phyloP scores from a whole-genome alignment of 2,329 filamentous ascomycete genomes.

The Dothidotthia symphoricarpi region DNA sequence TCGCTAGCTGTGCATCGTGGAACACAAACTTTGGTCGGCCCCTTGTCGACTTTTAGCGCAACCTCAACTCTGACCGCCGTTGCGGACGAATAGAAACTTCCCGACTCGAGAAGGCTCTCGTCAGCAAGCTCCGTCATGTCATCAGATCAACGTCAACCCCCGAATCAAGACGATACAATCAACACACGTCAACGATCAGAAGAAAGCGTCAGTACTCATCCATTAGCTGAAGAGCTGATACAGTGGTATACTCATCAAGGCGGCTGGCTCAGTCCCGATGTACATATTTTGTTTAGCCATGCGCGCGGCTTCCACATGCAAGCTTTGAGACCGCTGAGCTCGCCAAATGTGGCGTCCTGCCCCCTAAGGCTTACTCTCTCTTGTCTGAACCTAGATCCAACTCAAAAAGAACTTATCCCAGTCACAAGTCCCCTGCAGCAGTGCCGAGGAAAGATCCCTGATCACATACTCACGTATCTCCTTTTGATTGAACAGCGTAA shows the following conservation, averaged over 20 bases:
- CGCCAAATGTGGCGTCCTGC: conserved; percentile 29
- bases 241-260: conserved; percentile 35
- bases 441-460: conserved; percentile 28
- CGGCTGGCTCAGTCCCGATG: conserved; percentile 32
- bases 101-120: conserved; percentile 4
- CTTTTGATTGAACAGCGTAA: conserved; percentile 38
- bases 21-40: no score
- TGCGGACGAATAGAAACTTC: conserved; percentile 7
- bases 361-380: conserved; percentile 38
- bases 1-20: conserved; percentile 3
- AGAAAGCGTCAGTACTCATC: conserved; percentile 10
- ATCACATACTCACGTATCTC: conserved; percentile 37
- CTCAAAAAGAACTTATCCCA: conserved; percentile 23
- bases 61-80: conserved; percentile 3
- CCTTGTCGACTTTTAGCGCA: no score
- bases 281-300: conserved; percentile 27
- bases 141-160: conserved; percentile 8
- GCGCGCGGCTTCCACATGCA: conserved; percentile 34
- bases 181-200: conserved; percentile 3
- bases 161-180: conserved; percentile 1
- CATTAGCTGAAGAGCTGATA: conserved; percentile 20
- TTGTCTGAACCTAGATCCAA: conserved; percentile 35
- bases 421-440: conserved; percentile 25
- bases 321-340: conserved; percentile 19
- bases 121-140: conserved; percentile 13